Conservation (phyloP, 768 basidiomycete species). For the Xerocomus spinulosus region DNA sequence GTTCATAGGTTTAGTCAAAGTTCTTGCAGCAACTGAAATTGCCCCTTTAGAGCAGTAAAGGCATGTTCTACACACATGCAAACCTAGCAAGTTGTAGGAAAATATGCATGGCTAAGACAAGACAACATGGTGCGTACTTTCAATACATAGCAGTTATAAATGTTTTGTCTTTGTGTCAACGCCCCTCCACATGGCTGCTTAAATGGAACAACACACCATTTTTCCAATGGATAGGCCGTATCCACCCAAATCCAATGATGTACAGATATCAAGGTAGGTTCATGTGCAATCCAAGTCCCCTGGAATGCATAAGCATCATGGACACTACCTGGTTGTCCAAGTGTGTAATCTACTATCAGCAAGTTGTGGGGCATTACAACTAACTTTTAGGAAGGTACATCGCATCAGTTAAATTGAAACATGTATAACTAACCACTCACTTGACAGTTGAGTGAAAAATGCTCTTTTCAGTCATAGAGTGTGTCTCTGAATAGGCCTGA, state of each 20-base stretch:
- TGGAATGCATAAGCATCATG: slow-evolving; percentile 8
- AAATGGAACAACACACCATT: slow-evolving; percentile 6
- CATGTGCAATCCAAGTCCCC: neutral
- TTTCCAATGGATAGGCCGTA: slow-evolving; percentile 8
- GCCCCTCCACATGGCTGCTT: neutral
- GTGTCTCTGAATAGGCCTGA: neutral
- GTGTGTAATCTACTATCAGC: no score
- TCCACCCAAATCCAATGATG: slow-evolving; percentile 13
- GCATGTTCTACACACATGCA: slow-evolving; percentile 1
- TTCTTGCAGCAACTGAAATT: slow-evolving; percentile 7
- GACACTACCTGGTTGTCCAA: slow-evolving; percentile 8
- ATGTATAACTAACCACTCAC: no score
- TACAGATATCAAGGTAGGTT: neutral
- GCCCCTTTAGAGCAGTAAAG: slow-evolving; percentile 4
- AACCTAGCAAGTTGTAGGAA: no score
- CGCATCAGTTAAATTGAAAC: no score
- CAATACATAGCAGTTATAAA: slow-evolving; percentile 3
- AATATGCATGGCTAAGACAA: no score
- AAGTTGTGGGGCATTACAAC: slow-evolving; percentile 4
- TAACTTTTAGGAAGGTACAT: slow-evolving; percentile 1
- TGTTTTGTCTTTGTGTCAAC: neutral
- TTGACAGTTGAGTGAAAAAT: slow-evolving; percentile 18
- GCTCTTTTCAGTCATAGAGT: slow-evolving; percentile 14
- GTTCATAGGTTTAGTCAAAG: no score
- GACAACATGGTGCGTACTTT: slow-evolving; percentile 8